Conservation (phyloP, 73 alveolate species). For the Tetrahymena malaccensis region DNA sequence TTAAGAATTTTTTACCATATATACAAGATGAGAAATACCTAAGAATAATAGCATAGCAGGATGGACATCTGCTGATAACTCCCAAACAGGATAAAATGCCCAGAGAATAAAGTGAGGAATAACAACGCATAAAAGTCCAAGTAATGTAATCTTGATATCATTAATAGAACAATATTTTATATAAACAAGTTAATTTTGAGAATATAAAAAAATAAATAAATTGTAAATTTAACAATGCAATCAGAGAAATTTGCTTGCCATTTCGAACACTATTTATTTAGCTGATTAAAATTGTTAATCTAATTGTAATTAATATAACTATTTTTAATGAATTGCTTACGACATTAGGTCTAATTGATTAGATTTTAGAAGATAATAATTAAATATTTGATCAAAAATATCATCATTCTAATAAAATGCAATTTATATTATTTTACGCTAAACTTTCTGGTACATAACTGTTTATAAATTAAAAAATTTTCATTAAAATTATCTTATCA, state of each 20-base stretch:
- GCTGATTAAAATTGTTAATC: neutral
- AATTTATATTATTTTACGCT: neutral
- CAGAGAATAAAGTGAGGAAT: neutral
- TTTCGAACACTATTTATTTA: no score
- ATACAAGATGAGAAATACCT: neutral
- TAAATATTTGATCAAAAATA: no score
- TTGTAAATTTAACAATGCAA: no score
- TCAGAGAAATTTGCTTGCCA: no score
- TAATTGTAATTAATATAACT: neutral
- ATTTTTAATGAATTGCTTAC: neutral
- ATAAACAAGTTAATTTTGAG: neutral
- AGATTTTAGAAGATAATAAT: no score
- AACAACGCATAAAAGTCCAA: neutral
- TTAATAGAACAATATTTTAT: neutral
- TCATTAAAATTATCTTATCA: no score
- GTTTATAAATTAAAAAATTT: neutral
- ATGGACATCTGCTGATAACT: neutral
- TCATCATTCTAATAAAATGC: neutral
- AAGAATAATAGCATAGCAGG: neutral
- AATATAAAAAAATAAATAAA: no score
- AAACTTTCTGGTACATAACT: neutral
- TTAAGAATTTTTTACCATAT: neutral
- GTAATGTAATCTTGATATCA: neutral
- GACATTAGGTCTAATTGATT: neutral
- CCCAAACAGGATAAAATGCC: neutral